Evolutionary conservation across 2,329 filamentous ascomycete genomes (phyloP).

Genomic region (Venturia effusa): DNA sequence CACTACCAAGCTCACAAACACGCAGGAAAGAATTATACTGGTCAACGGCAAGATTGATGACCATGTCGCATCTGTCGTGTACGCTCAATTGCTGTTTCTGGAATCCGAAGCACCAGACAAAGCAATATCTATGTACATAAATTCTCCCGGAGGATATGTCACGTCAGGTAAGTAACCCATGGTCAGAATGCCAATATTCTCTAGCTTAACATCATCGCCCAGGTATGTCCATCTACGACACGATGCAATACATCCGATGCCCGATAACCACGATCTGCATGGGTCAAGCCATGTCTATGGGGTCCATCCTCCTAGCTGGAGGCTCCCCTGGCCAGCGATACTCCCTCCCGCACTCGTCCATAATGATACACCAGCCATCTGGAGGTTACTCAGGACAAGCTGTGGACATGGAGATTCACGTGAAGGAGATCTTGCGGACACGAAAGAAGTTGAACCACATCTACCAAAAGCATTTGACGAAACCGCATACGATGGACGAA

Average conservation of each 20-base stretch:
- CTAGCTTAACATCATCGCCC: conserved; percentile 13
- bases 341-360: conserved; percentile 81
- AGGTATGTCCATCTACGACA: conserved; percentile 85
- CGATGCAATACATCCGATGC: conserved; percentile 91
- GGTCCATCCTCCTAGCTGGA: conserved; percentile 74
- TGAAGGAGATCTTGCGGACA: conserved; percentile 87
- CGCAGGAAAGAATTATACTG: conserved; percentile 81
- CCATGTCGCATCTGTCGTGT: conserved; percentile 58
- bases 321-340: conserved; percentile 77
- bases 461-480: conserved; percentile 76
- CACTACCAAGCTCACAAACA: conserved; percentile 1
- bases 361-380: conserved; percentile 95
- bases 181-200: not conserved
- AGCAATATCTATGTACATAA: conserved; percentile 95
- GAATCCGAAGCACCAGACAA: conserved; percentile 94
- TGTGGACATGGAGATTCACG: conserved; percentile 87
- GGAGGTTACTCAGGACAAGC: conserved; percentile 61
- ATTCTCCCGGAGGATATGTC: conserved; percentile 88
- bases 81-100: conserved; percentile 87
- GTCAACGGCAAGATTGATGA: conserved; percentile 88
- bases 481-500: conserved; percentile 62
- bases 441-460: conserved; percentile 82
- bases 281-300: conserved; percentile 92
- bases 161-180: conserved; percentile 49
- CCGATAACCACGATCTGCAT: conserved; percentile 93